A percentile compares a stretch with the other conserved stretches of the same genome.
Conservation (phyloP, 2,329 filamentous ascomycete genomes). For the Pseudopyrenochaeta lycopersici region DNA sequence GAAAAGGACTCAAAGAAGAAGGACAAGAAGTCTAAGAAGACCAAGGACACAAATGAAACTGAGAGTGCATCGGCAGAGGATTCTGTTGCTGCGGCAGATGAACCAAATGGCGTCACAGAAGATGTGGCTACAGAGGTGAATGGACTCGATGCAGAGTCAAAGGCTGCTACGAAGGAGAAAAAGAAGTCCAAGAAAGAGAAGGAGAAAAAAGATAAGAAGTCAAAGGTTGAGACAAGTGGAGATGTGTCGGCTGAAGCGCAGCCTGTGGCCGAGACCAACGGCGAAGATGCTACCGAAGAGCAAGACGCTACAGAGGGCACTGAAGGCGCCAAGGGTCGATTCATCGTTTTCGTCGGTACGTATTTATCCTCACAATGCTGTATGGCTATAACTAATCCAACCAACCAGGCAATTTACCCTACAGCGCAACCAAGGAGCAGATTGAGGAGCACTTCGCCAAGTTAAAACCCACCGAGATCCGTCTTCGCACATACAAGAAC, state of each 20-base stretch:
- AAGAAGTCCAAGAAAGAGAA: conserved; percentile 40
- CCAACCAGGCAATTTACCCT: conserved; percentile 82
- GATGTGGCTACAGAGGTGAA: conserved; percentile 17
- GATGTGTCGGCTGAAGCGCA: conserved; percentile 22
- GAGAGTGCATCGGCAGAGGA: conserved; percentile 19
- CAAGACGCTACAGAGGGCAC: conserved; percentile 24
- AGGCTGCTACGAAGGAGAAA: conserved; percentile 29
- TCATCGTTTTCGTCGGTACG: conserved; percentile 80
- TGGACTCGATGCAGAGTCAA: conserved; percentile 20
- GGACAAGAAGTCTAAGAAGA: conserved; percentile 29
- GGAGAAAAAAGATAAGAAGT: conserved; percentile 31
- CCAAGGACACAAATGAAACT: conserved; percentile 10
- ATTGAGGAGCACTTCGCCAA: conserved; percentile 81
- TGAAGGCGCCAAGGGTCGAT: conserved; percentile 62
- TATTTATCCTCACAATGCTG: not conserved
- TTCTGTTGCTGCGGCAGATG: conserved; percentile 9
- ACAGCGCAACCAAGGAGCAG: conserved; percentile 74
- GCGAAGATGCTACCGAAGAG: conserved; percentile 19
- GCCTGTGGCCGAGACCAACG: conserved; percentile 23
- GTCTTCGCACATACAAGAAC: conserved; percentile 55
- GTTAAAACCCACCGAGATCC: conserved; percentile 74
- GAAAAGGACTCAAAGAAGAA: conserved; percentile 32
- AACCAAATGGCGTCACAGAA: conserved; percentile 17
- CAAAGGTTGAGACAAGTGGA: conserved; percentile 19
- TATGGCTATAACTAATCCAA: conserved; percentile 10